Conservation (phyloP, 768 basidiomycete species). For the Podaxis sp. region DNA sequence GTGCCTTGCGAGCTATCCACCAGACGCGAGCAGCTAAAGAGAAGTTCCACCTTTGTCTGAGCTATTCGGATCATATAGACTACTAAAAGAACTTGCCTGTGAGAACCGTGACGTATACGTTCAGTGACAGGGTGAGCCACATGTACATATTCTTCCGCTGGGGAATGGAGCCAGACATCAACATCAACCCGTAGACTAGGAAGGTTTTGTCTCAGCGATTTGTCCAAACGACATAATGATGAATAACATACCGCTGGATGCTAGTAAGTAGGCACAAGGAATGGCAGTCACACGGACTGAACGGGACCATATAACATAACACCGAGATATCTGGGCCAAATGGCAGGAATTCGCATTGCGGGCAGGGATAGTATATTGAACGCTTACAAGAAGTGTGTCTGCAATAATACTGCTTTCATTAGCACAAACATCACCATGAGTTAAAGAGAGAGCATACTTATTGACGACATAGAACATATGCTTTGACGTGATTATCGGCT, state of each 20-base stretch:
- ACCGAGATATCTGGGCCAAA: slow-evolving; percentile 29
- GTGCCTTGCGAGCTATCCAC: slow-evolving; percentile 30
- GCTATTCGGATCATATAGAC: neutral
- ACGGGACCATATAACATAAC: slow-evolving; percentile 38
- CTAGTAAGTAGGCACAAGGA: slow-evolving; percentile 28
- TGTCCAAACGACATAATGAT: neutral
- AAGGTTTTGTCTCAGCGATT: neutral
- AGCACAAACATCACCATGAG: neutral
- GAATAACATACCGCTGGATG: slow-evolving; percentile 30
- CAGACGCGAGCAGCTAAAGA: slow-evolving; percentile 34
- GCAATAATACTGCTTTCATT: slow-evolving; percentile 13
- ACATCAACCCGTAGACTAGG: neutral
- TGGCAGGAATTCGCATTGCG: neutral
- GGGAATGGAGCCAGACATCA: slow-evolving; percentile 21
- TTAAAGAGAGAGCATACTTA: slow-evolving; percentile 27
- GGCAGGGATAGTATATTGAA: neutral
- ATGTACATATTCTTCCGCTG: slow-evolving; percentile 30
- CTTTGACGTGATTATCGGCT: slow-evolving; percentile 28
- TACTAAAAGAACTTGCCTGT: slow-evolving; percentile 26
- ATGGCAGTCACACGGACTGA: slow-evolving; percentile 27
- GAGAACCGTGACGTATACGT: slow-evolving; percentile 33
- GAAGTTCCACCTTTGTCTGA: neutral
- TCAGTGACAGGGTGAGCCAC: slow-evolving; percentile 33
- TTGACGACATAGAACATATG: slow-evolving; percentile 37
- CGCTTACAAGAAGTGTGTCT: slow-evolving; percentile 16